Evolutionary conservation across 2,329 filamentous ascomycete species (phyloP), one percentile per base, ranked within the genome.

Genomic region (Cryphonectria japonica): DNA sequence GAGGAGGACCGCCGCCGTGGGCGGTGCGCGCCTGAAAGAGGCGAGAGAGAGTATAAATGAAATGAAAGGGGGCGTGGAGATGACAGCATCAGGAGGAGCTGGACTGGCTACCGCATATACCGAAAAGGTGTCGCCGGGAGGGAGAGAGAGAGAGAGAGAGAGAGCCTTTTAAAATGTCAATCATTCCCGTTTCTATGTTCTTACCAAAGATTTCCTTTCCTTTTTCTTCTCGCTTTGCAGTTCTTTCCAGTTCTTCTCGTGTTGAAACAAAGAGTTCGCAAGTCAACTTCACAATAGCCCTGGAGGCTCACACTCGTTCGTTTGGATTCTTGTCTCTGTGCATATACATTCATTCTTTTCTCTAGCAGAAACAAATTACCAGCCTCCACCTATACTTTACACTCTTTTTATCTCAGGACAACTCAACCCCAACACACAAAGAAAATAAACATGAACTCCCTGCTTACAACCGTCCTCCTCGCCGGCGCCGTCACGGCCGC

Each of bases 361-460:
- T 71, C 65, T 60, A 29, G 26, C 54, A 59, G 34, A 14, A 32
- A 57, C 22, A 32, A 4, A 43, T 3, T 16, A 43, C 13, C 41
- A 50, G 46, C 46, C 46, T 50, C 57, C 29, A 59, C 13, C 54
- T n/a, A 52, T n/a, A 14, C n/a, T n/a, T 16, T 29, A 57, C 52
- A 29, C 13, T 46, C 41, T 29, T 19, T 32, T 14, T 43, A 2
- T 16, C 41, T 50, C 22, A 16, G 16, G 22, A 19, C 9, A 62
- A 62, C 19, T 22, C 29, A 62, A 37, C 7, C 16, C 11, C 14
- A 32, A 34, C 2, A 59, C 65, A 61, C 34, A 66, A 32, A 61
- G 16, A n/a, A 71, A 29, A 63, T 39, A 71, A 69, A 67, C 34
- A 67, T 70, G 67, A 75, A 73, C 73, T 66, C 71, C 71, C 65